Evolutionary conservation across 73 alveolate genomes (phyloP), one percentile per base, ranked within the genome.

Genomic region (Paramecium sonneborni): DNA sequence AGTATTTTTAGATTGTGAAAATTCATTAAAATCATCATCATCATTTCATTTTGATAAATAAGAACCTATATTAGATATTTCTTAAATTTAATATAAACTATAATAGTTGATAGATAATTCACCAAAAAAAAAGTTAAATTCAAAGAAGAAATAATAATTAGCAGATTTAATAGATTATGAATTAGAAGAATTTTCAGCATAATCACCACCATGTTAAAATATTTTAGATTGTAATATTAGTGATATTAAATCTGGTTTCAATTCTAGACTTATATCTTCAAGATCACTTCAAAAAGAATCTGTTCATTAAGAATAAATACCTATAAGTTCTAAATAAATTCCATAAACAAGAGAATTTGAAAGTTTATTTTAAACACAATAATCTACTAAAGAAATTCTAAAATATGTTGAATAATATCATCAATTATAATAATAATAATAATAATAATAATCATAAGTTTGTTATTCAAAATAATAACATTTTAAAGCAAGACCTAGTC

Each of bases 371-470:
- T 23, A 79, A 39, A 79, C 90, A 9, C 21, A 79, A 20, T 24
- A 79, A 79, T 79, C 90, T 5, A 79, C 90, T 3, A 79, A 79
- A 79, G 90, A 79, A 79, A 79, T 79, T 24, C 39, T 79, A 14
- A 79, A 79, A 18, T 79, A 79, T 79, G 90, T 79, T 9, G 90
- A 79, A 23, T 44, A 79, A 44, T 79, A 79, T 79, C 55, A 79
- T 72, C 11, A 72, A 38, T 21, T 15, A 6, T 18, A 72, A 32
- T 72, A 72, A 72, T 15, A 9, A 67, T 67, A 67, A 11, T 67
- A 24, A 67, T 21, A 1, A 7, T 30, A 12, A 30, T 24, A 67
- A 20, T 67, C 12, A 43, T 43, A 43, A 43, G n/a, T 41, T 41
- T 41, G n/a, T 41, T 41, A 7, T 41, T 41, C 6, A 62, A 5